Evolutionary conservation across 768 basidiomycete species (phyloP), one percentile per base, ranked within the genome.

Genomic region (Leccinum imitatum): DNA sequence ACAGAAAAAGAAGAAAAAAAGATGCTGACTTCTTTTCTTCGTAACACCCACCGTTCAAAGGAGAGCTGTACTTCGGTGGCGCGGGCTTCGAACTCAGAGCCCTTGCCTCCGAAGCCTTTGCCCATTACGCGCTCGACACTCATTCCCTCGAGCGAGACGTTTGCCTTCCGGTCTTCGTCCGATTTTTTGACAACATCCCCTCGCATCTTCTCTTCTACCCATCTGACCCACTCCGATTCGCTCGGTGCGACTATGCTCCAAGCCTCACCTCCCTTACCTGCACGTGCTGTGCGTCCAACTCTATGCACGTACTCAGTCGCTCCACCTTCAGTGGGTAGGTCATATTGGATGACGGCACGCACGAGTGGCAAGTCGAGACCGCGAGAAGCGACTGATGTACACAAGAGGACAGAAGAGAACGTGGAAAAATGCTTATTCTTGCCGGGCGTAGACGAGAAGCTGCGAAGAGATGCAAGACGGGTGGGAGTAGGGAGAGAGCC

Each of bases 381-480:
- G 70, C 97, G 93, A n/a, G 97, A 95, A 3, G 97, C 97, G 54
- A 99, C 95, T 9, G 94, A 96, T 1, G 97, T 99, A 72, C 95
- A 98, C 50, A 98, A 81, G 4, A 99, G 81, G 53, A 99, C 82
- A 1, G 95, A 87, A 4, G 86, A 82, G 0, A 75, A 72, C 3
- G 76, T 66, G 35, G 63, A 65, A 62, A 70, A 63, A 60, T 58
- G 64, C 66, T 66, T 69, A n/a, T 62, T 55, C 55, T 75, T 79
- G 4, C 69, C 59, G 17, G 74, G 65, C 54, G 66, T 69, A 39
- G 79, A 79, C 35, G 93, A 84, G 75, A 98, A 99, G 2, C 84
- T 85, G 11, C 84, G 86, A n/a, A 99, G 78, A 3, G 93, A 91
- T 6, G 88, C 84, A 25, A 91, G 81, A 64, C 97, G 94, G 14